These are phyloP conservation scores for Hanseniaspora nectarophila DNA, from an alignment of 805 yeast genomes.

Conservation along the genomic window DNA sequence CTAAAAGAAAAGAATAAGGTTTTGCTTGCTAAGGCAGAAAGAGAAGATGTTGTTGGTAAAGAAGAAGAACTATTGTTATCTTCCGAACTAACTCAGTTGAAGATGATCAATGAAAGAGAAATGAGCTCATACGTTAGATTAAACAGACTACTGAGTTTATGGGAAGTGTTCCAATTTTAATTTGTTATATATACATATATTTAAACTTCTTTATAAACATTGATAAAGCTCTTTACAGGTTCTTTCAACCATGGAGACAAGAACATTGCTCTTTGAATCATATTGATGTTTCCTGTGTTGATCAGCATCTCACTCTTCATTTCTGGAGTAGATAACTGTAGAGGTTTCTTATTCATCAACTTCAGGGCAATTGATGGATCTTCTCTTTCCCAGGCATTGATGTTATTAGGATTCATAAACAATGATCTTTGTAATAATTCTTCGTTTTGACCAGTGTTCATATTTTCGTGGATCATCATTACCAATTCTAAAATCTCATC, in stretches of 20 bases:
- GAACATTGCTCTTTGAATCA: conserved; percentile 57
- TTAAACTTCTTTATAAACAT: neutral
- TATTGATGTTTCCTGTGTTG: conserved; percentile 37
- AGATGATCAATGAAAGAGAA: conserved; percentile 47
- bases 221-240: conserved; percentile 24
- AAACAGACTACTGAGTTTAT: conserved; percentile 43
- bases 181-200: conserved; percentile 3
- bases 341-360: conserved; percentile 42
- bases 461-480: conserved; percentile 31
- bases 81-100: conserved; percentile 62
- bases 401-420: conserved; percentile 60
- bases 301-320: conserved; percentile 33
- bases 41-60: conserved; percentile 81
- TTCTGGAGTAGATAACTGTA: conserved; percentile 36
- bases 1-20: conserved; percentile 51
- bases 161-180: conserved; percentile 41
- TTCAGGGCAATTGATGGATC: conserved; percentile 44
- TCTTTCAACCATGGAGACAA: conserved; percentile 42
- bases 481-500: conserved; percentile 41
- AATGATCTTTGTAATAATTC: conserved; percentile 56
- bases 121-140: conserved; percentile 42
- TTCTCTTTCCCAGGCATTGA: conserved; percentile 57
- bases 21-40: conserved; percentile 63
- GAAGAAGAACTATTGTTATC: conserved; percentile 64
- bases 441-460: conserved; percentile 23